A percentile compares a stretch with the other conserved stretches of the same genome.
Evolutionary conservation across 805 yeast species (phyloP).

Genomic region (Suhomyces emberorum): DNA sequence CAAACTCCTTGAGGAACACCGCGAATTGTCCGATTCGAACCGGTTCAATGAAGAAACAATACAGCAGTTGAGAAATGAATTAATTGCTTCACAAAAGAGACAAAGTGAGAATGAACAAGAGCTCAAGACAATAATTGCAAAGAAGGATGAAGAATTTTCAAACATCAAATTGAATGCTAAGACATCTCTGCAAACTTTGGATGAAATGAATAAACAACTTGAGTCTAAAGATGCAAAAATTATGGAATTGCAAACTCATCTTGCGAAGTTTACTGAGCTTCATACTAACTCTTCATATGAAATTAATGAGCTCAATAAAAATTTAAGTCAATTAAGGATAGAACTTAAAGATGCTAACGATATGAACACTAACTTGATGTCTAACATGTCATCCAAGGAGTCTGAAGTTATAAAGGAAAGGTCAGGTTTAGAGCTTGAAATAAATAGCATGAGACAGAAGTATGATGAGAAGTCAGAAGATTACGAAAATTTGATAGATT

Average conservation of each 20-base stretch:
- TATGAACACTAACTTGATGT: constrained; percentile 62
- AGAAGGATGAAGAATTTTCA: constrained; percentile 7
- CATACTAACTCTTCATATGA: constrained; percentile 12
- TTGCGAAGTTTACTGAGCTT: constrained; percentile 10
- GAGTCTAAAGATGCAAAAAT: constrained; percentile 12
- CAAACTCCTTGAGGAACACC: background rate
- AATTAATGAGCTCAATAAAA: constrained; percentile 12
- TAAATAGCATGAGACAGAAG: constrained; percentile 40
- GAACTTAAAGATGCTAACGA: constrained; percentile 22
- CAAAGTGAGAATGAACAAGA: background rate
- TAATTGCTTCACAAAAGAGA: background rate
- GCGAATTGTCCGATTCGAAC: background rate
- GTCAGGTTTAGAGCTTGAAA: constrained; percentile 45
- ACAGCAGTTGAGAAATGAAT: background rate
- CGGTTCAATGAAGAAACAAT: background rate
- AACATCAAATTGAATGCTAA: constrained; percentile 7
- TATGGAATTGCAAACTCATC: constrained; percentile 12
- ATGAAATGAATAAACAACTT: constrained; percentile 11
- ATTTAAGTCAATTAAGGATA: constrained; percentile 9
- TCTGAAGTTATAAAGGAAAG: constrained; percentile 55
- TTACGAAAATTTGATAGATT: constrained; percentile 41
- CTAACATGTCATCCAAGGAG: constrained; percentile 66
- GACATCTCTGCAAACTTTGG: constrained; percentile 8
- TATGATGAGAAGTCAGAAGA: constrained; percentile 47
- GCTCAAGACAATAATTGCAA: background rate